These are phyloP conservation scores for Colletotrichum theobromicola DNA, from an alignment of 2,329 filamentous ascomycete species.

Conservation along the genomic window DNA sequence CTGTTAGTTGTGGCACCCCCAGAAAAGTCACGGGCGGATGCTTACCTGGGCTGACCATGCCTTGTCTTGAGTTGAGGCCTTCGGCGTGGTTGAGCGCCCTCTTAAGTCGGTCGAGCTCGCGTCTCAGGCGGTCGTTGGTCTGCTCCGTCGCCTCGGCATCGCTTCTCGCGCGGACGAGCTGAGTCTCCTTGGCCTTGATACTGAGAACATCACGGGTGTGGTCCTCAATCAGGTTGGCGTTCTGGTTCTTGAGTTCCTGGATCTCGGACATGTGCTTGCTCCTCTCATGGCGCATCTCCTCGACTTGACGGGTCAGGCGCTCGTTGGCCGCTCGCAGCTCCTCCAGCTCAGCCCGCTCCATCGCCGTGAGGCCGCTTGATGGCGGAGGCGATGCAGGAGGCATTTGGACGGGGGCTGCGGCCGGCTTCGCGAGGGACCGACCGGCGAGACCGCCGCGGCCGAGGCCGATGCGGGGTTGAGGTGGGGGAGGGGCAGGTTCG, in stretches of 20 bases:
- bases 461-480: conserved; percentile 67
- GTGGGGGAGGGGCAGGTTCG: conserved; percentile 53
- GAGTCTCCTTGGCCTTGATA: conserved; percentile 98
- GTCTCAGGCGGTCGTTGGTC: conserved; percentile 80
- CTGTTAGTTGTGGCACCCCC: neutral
- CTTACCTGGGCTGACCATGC: conserved; percentile 32
- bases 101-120: conserved; percentile 93
- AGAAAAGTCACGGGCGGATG: too few relatives aligned
- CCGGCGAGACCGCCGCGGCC: conserved; percentile 85
- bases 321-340: conserved; percentile 87
- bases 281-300: conserved; percentile 83
- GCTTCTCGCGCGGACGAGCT: conserved; percentile 87
- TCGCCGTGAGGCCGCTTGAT: conserved; percentile 70
- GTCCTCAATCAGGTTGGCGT: conserved; percentile 95
- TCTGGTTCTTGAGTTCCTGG: conserved; percentile 94
- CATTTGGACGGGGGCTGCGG: conserved; percentile 52
- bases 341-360: conserved; percentile 92
- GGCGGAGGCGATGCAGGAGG: conserved; percentile 61
- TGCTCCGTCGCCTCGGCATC: conserved; percentile 90
- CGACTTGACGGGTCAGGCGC: conserved; percentile 72
- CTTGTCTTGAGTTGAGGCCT: conserved; percentile 43
- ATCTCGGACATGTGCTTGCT: conserved; percentile 85
- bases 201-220: conserved; percentile 94
- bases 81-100: conserved; percentile 75
- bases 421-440: conserved; percentile 82